Evolutionary conservation across 2,329 filamentous ascomycete genomes (phyloP), one percentile per base, ranked within the genome.

Genomic region (Penicillium sp.): DNA sequence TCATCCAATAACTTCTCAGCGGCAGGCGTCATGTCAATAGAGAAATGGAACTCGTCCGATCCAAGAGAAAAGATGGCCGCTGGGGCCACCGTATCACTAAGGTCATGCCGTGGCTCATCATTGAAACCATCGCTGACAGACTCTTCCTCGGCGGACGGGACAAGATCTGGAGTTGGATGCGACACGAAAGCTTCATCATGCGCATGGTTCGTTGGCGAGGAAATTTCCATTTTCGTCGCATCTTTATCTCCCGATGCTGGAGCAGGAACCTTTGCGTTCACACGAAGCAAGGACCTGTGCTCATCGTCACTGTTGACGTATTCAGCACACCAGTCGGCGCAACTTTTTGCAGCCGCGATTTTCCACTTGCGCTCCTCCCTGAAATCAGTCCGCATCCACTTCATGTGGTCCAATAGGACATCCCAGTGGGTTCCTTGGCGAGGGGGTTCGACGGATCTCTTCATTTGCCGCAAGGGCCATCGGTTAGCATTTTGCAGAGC

Each of bases 311-410:
- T 76, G 14, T 75, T 73, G 25, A 87, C 75, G 77, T 86, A 98
- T 51, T 90, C 82, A 0, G 83, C 85, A 62, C 90, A 96, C 54
- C 83, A 85, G 54, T 81, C 72, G 1, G 88, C 92, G 42, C 95
- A 72, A 40, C 82, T 87, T 41, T 82, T 82, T 4, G 89, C 89
- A 23, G 83, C 76, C 2, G 84, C 77, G 57, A 79, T 80, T 66
- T 95, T 96, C 88, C 89, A 95, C 60, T 94, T 95, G 27, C 87
- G 74, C 62, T 96, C 92, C 64, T 95, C 86, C 35, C 84, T 77
- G 56, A 95, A 96, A 64, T 98, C 92, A 1, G 88, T 95, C 34
- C 89, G 79, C 86, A 98, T 93, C 90, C 90, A 96, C 62, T 89
- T 94, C 77, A 90, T 86, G 68, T 98, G 89, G 51, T 88, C 77